phyloP scores from a whole-genome alignment of 495 filamentous ascomycete species.

The Entonaema liquescens region DNA sequence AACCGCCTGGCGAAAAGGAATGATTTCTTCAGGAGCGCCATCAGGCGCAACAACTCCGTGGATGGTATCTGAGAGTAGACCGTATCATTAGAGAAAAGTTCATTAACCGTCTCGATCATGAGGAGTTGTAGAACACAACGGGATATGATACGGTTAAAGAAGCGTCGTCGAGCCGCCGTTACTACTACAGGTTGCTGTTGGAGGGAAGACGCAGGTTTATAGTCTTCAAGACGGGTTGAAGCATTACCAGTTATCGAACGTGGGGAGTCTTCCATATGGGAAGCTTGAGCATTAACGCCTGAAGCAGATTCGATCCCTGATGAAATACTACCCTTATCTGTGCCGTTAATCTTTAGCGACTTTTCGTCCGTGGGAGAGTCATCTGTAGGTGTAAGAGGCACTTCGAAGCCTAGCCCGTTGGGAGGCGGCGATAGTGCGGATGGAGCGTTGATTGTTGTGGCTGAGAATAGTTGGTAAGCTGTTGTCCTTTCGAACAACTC shows the following conservation, averaged over 20 bases:
- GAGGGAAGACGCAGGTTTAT: constrained; percentile 74
- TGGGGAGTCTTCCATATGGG: constrained; percentile 47
- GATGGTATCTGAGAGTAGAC: constrained; percentile 95
- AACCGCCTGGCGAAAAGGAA: constrained; percentile 96
- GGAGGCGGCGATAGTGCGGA: constrained; percentile 55
- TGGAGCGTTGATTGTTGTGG: constrained; percentile 68
- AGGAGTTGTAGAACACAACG: constrained; percentile 96
- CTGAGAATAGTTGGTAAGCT: constrained; percentile 91
- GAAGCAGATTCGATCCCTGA: constrained; percentile 41
- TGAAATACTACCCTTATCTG: constrained; percentile 46
- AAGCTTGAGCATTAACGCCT: constrained; percentile 15
- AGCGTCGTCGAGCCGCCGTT: constrained; percentile 89
- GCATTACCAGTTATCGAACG: constrained; percentile 45
- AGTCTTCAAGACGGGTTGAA: constrained; percentile 79
- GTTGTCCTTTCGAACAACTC: constrained; percentile 95
- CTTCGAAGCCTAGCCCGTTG: constrained; percentile 54
- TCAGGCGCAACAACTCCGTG: constrained; percentile 84
- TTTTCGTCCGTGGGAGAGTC: constrained; percentile 60
- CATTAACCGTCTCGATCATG: constrained; percentile 99
- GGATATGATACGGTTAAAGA: constrained; percentile 99
- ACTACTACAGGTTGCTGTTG: constrained; percentile 91
- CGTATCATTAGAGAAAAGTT: constrained; percentile 95
- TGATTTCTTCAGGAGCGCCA: constrained; percentile 91
- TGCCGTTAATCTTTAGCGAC: constrained; percentile 70
- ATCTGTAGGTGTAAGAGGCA: constrained; percentile 51